phyloP scores from a whole-genome alignment of 305 asterid genomes.

The Andrographis paniculata region DNA sequence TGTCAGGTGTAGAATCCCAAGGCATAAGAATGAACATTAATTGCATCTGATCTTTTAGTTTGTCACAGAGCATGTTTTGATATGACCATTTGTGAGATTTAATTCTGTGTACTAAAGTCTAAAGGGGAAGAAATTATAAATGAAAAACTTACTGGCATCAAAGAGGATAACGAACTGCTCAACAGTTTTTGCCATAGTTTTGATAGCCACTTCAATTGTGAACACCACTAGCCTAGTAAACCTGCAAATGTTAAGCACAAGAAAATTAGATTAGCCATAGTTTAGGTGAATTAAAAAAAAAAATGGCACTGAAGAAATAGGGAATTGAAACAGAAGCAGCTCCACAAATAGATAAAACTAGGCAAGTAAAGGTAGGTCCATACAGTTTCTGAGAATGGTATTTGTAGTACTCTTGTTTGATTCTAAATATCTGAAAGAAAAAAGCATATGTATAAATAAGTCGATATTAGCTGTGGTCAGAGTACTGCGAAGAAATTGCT shows the following conservation, averaged over 20 bases:
- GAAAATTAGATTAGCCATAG: too few relatives aligned
- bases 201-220: constrained; percentile 83
- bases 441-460: background rate
- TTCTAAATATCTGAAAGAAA: constrained; percentile 54
- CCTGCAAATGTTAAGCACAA: too few relatives aligned
- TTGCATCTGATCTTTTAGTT: constrained; percentile 19
- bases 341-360: constrained; percentile 7
- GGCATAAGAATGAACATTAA: constrained; percentile 37
- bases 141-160: constrained; percentile 70
- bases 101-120: background rate
- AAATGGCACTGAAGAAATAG: background rate
- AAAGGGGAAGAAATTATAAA: background rate
- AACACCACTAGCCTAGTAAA: constrained; percentile 67
- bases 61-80: constrained; percentile 17
- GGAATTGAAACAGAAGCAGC: background rate
- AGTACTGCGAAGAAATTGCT: too few relatives aligned
- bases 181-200: constrained; percentile 63
- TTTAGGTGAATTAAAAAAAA: background rate
- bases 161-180: constrained; percentile 70
- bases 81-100: constrained; percentile 3
- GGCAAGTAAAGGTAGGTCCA: constrained; percentile 16
- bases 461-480: background rate
- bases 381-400: constrained; percentile 73
- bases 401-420: constrained; percentile 92
- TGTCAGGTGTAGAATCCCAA: constrained; percentile 28